Evolutionary conservation across 352 stramenopile species (phyloP).

Genomic region (Pythium guiyangense): DNA sequence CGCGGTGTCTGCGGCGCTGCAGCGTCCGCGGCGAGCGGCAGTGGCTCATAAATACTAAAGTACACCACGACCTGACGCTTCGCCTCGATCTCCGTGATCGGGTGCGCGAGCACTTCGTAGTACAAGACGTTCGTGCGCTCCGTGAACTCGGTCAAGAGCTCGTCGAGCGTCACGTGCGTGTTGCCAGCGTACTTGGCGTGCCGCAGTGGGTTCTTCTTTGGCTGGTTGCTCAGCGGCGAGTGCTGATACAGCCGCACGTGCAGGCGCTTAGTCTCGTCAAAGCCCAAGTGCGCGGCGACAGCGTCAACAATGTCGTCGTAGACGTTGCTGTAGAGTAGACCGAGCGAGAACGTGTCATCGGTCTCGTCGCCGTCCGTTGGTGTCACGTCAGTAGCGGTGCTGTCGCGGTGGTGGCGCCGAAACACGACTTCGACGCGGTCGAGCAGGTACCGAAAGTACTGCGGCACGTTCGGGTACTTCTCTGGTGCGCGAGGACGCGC

Average conservation of each 20-base stretch:
- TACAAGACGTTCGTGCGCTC: conserved; percentile 68
- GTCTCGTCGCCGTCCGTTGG: not conserved
- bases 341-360: conserved; percentile 27
- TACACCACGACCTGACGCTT: conserved; percentile 79
- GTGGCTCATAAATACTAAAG: conserved; percentile 60
- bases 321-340: conserved; percentile 58
- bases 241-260: conserved; percentile 82
- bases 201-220: conserved; percentile 63
- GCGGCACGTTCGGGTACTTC: conserved; percentile 62
- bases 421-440: conserved; percentile 79
- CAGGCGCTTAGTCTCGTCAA: conserved; percentile 36
- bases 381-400: no score
- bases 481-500: conserved; percentile 13
- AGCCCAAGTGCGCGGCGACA: conserved; percentile 35
- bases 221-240: conserved; percentile 52
- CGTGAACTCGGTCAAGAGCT: conserved; percentile 67
- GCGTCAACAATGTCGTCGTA: conserved; percentile 77
- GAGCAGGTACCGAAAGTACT: conserved; percentile 81
- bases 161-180: conserved; percentile 55
- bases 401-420: conserved; percentile 31
- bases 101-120: conserved; percentile 63
- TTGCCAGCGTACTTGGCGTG: conserved; percentile 62
- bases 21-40: conserved; percentile 33
- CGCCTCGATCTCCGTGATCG: conserved; percentile 82
- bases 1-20: conserved; percentile 24